phyloP scores from a whole-genome alignment of 129 eudicot genomes.

The Lactuca sativa region DNA sequence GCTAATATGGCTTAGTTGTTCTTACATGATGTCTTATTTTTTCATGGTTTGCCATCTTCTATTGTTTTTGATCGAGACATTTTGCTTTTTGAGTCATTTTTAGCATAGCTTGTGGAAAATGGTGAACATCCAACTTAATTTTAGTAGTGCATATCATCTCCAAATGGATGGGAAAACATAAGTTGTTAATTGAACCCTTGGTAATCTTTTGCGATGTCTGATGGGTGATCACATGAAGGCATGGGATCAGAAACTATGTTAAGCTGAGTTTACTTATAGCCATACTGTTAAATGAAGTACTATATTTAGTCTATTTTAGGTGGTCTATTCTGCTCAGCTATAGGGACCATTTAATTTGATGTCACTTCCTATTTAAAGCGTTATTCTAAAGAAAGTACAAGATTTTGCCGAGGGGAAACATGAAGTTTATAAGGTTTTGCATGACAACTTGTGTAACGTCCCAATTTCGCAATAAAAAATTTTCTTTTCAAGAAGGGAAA shows the following conservation, averaged over 20 bases:
- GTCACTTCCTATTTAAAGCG: too few relatives aligned
- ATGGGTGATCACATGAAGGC: not conserved
- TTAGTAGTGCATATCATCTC: not conserved
- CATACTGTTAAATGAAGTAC: not conserved
- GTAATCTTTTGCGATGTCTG: not conserved
- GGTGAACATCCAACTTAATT: not conserved
- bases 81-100: not conserved
- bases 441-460: too few relatives aligned
- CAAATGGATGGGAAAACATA: not conserved
- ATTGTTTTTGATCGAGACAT: not conserved
- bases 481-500: too few relatives aligned
- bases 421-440: too few relatives aligned
- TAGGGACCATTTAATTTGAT: too few relatives aligned
- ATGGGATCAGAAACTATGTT: not conserved
- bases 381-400: too few relatives aligned
- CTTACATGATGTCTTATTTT: not conserved
- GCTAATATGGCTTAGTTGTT: not conserved
- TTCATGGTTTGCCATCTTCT: not conserved
- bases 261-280: not conserved
- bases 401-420: too few relatives aligned
- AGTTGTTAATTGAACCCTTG: conserved; percentile 7
- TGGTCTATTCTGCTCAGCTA: too few relatives aligned
- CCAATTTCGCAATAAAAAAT: too few relatives aligned
- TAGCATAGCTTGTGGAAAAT: not conserved
- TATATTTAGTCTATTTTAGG: too few relatives aligned